These are phyloP conservation scores for Aspergillus pseudoglaucus DNA, from an alignment of 2,329 filamentous ascomycete species.

Conservation along the genomic window DNA sequence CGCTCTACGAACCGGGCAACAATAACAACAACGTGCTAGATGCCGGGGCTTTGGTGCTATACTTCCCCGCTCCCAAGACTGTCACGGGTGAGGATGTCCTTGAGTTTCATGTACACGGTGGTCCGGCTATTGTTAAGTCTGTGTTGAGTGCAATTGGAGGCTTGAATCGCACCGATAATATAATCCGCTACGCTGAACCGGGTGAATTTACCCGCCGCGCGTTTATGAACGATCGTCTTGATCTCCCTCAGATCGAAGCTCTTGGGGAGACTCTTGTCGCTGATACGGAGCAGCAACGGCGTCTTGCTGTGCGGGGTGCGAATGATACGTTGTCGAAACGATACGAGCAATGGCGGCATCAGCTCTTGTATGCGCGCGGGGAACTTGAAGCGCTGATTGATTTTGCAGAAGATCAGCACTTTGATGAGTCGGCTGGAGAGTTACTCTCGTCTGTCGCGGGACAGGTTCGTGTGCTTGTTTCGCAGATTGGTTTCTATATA, in stretches of 20 bases:
- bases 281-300: slow-evolving; percentile 87
- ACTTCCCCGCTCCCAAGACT: slow-evolving; percentile 73
- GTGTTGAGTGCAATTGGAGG: slow-evolving; percentile 69
- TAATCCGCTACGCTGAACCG: slow-evolving; percentile 72
- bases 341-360: slow-evolving; percentile 76
- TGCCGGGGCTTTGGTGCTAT: slow-evolving; percentile 70
- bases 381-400: slow-evolving; percentile 95
- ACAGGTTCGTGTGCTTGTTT: slow-evolving; percentile 57
- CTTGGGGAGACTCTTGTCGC: slow-evolving; percentile 56
- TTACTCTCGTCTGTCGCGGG: slow-evolving; percentile 63
- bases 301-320: slow-evolving; percentile 72
- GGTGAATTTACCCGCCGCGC: slow-evolving; percentile 93
- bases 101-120: slow-evolving; percentile 92
- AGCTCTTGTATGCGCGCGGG: slow-evolving; percentile 72
- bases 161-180: slow-evolving; percentile 16
- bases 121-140: slow-evolving; percentile 78
- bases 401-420: slow-evolving; percentile 95
- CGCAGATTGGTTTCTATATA: slow-evolving; percentile 62
- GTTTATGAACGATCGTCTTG: slow-evolving; percentile 78
- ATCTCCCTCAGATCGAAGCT: slow-evolving; percentile 73
- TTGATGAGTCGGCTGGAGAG: slow-evolving; percentile 74
- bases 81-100: slow-evolving; percentile 90
- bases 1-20: slow-evolving; percentile 56
- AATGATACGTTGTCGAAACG: slow-evolving; percentile 62
- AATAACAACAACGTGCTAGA: slow-evolving; percentile 54